A percentile compares a stretch with the other conserved stretches of the same genome.
phyloP scores from a whole-genome alignment of 176 grass and related monocot genomes.

The Zea luxurians region DNA sequence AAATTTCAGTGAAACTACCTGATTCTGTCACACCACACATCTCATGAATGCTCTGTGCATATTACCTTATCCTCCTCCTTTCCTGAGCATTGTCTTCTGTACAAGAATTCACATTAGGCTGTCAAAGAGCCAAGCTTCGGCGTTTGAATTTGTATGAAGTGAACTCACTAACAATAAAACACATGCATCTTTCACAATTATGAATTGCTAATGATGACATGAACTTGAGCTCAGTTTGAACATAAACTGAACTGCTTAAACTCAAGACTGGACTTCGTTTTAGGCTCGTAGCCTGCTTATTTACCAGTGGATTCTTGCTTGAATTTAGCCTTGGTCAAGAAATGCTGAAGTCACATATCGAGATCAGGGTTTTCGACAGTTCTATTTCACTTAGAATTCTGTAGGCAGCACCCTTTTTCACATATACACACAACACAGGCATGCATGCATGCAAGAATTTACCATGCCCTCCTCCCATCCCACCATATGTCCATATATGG shows the following conservation, averaged over 20 bases:
- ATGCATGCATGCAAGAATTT: neutral
- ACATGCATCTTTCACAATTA: neutral
- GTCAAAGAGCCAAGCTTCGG: neutral
- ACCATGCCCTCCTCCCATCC: neutral
- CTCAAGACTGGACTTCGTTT: neutral
- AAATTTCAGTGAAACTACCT: neutral
- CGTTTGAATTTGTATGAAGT: neutral
- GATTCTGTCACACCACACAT: conserved; percentile 14
- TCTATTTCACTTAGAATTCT: conserved; percentile 24
- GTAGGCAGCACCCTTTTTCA: neutral
- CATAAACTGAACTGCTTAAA: neutral
- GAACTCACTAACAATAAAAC: neutral
- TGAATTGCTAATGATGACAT: neutral
- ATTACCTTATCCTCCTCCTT: neutral
- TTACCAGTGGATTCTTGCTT: neutral
- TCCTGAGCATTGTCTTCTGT: neutral
- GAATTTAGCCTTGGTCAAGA: neutral
- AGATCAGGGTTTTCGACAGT: neutral
- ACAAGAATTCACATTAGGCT: conserved; percentile 26
- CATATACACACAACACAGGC: neutral
- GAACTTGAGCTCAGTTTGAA: conserved; percentile 8
- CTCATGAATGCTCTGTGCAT: conserved; percentile 25
- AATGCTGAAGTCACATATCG: neutral
- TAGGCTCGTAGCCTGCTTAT: neutral
- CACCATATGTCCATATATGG: too few relatives aligned